A percentile compares a stretch with the other conserved stretches of the same genome.
Conservation (phyloP, 805 yeast species). For the Diddensiella caesifluorescens region DNA sequence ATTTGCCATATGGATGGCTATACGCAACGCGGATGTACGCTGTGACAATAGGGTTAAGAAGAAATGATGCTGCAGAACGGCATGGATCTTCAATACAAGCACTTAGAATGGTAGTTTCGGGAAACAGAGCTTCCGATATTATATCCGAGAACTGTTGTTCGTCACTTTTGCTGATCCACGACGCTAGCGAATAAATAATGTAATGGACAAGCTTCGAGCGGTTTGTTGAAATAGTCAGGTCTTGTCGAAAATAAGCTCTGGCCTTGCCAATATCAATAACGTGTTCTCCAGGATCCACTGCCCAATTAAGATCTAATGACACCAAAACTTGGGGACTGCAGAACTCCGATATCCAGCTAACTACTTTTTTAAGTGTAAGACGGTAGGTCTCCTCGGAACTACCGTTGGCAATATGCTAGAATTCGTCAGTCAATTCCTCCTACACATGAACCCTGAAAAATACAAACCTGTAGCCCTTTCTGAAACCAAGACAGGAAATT, state of each 20-base stretch:
- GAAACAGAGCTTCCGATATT: too few species aligned
- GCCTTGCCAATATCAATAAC: conserved; percentile 3
- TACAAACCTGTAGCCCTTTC: background rate
- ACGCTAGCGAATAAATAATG: conserved; percentile 1
- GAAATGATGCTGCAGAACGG: background rate
- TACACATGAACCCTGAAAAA: background rate
- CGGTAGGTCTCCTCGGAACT: too few species aligned
- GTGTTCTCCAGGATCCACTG: background rate
- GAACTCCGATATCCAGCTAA: conserved; percentile 2
- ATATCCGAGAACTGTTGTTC: background rate
- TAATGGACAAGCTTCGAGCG: conserved; percentile 1
- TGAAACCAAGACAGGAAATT: background rate
- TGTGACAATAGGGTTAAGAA: background rate
- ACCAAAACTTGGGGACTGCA: background rate
- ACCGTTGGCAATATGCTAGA: background rate
- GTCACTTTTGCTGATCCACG: background rate
- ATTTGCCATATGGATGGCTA: background rate
- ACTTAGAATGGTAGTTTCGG: background rate
- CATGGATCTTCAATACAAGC: background rate
- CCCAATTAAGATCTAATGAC: background rate
- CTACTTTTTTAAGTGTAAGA: background rate
- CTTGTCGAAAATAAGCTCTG: background rate
- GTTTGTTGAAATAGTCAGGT: background rate
- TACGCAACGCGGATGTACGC: background rate
- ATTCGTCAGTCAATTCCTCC: background rate